phyloP scores from a whole-genome alignment of 1,284 basidiomycete genomes.

The Paramarasmius palmivorus region DNA sequence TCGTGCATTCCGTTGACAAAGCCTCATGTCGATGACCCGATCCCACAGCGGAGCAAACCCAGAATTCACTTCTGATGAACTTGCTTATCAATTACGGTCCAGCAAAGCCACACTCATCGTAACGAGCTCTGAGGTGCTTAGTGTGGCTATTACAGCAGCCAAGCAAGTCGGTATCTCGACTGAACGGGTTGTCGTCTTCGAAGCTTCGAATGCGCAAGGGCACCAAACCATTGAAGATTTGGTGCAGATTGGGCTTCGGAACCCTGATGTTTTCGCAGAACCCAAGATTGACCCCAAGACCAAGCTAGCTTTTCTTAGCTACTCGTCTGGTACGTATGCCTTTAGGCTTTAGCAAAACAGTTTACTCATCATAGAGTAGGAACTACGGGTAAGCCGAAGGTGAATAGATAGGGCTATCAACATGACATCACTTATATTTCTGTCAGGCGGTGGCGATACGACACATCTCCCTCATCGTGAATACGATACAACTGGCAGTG shows the following conservation, averaged over 20 bases:
- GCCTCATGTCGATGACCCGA: too few relatives aligned
- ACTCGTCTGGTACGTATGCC: too few relatives aligned
- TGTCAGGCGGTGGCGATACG: too few relatives aligned
- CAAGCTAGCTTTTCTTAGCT: constrained; percentile 73
- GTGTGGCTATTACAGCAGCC: constrained; percentile 57
- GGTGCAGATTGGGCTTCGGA: constrained; percentile 36
- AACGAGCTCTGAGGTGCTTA: constrained; percentile 52
- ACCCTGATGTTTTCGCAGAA: constrained; percentile 37
- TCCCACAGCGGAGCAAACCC: constrained; percentile 56
- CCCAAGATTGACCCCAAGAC: constrained; percentile 50
- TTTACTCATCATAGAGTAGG: too few relatives aligned
- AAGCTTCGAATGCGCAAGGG: constrained; percentile 23
- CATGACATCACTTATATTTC: too few relatives aligned
- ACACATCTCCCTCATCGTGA: too few relatives aligned
- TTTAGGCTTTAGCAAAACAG: too few relatives aligned
- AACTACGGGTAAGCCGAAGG: constrained; percentile 40
- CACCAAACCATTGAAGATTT: constrained; percentile 34
- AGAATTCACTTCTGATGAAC: constrained; percentile 65
- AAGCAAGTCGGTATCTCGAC: constrained; percentile 47
- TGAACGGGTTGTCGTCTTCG: constrained; percentile 55
- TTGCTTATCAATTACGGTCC: constrained; percentile 59
- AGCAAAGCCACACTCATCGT: constrained; percentile 62
- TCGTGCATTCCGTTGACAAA: background rate
- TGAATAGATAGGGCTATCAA: too few relatives aligned
- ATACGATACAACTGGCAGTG: too few relatives aligned